Evolutionary conservation across 495 filamentous ascomycete genomes (phyloP).

Genomic region (Penicillium canescens): DNA sequence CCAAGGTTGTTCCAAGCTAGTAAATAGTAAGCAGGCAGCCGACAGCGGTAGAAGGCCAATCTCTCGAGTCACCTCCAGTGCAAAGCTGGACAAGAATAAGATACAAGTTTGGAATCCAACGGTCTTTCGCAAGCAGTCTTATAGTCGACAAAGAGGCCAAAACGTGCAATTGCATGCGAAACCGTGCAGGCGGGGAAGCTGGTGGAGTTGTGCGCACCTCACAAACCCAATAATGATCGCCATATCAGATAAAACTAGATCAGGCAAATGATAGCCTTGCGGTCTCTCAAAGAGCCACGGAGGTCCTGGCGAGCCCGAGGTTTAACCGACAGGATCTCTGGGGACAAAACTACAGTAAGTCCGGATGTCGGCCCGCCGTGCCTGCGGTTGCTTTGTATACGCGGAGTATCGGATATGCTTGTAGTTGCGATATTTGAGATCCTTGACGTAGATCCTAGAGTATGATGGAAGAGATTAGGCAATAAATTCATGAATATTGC

Average conservation of each 20-base stretch:
- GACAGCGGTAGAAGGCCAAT: too few species aligned
- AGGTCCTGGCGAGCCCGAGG: conserved; percentile 18
- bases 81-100: background rate
- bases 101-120: too few species aligned
- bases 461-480: background rate
- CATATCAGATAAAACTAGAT: background rate
- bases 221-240: background rate
- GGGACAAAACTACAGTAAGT: background rate
- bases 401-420: too few species aligned
- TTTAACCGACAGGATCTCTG: conserved; percentile 20
- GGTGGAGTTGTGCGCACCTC: background rate
- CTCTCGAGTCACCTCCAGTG: background rate
- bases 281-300: conserved; percentile 20
- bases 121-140: background rate
- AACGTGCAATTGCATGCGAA: background rate
- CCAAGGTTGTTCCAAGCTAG: too few species aligned
- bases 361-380: conserved; percentile 23
- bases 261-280: background rate
- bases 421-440: too few species aligned
- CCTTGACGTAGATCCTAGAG: too few species aligned
- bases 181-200: background rate
- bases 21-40: too few species aligned
- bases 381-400: conserved; percentile 1
- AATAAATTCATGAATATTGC: conserved; percentile 4
- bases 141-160: background rate